Conservation (phyloP, 2,329 filamentous ascomycete genomes). For the Ophiostoma himal-ulmi region DNA sequence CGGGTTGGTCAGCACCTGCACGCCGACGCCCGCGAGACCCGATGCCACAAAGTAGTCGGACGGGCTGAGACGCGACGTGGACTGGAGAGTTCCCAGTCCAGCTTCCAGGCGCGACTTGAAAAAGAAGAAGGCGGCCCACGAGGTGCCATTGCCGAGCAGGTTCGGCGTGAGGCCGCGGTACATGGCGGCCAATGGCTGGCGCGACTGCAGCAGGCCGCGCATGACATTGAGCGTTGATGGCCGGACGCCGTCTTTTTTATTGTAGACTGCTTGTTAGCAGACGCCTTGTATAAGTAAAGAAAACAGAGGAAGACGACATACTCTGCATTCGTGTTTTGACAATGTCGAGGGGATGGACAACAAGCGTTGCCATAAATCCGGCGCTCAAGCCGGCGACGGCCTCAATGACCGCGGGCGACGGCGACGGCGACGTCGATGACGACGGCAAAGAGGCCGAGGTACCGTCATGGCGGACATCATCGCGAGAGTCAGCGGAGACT, state of each 20-base stretch:
- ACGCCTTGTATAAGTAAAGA: background rate
- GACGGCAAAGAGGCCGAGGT: background rate
- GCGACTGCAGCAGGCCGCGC: constrained; percentile 42
- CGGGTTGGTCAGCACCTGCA: constrained; percentile 81
- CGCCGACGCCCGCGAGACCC: constrained; percentile 62
- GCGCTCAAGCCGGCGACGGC: constrained; percentile 84
- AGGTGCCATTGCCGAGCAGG: constrained; percentile 79
- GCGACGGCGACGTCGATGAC: constrained; percentile 24
- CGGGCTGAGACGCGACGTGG: constrained; percentile 41
- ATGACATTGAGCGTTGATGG: constrained; percentile 50
- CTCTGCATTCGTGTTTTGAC: constrained; percentile 94
- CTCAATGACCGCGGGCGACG: constrained; percentile 76
- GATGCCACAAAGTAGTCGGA: constrained; percentile 78
- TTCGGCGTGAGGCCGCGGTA: constrained; percentile 91
- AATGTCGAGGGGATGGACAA: constrained; percentile 87
- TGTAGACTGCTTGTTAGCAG: constrained; percentile 41
- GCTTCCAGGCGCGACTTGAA: constrained; percentile 55
- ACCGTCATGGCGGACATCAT: constrained; percentile 11
- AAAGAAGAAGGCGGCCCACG: constrained; percentile 91
- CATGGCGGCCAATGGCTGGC: constrained; percentile 60
- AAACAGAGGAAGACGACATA: constrained; percentile 35
- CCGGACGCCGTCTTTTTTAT: constrained; percentile 34
- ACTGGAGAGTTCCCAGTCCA: constrained; percentile 31
- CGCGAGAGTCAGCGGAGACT: constrained; percentile 1
- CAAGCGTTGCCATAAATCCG: constrained; percentile 77